Conservation (phyloP, 192 early-diverging fungal genomes). For the Coemansia sp. region DNA sequence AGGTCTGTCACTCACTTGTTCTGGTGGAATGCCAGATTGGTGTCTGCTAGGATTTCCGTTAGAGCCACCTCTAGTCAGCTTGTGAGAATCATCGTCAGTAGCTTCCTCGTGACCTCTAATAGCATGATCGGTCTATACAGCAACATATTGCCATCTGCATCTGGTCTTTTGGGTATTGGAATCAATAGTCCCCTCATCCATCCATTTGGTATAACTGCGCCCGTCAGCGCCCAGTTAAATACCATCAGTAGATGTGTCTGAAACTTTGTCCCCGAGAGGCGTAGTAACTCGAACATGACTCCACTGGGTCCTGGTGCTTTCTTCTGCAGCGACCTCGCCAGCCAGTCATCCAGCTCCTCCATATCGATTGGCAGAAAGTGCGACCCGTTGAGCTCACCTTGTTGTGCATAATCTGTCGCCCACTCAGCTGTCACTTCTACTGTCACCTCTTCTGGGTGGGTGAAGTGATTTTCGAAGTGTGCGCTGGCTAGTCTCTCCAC, state of each 20-base stretch:
- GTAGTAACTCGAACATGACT: not conserved
- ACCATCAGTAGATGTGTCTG: not conserved
- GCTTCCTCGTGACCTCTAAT: constrained; percentile 1
- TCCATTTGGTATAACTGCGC: not conserved
- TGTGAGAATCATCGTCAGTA: constrained; percentile 10
- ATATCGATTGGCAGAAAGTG: not conserved
- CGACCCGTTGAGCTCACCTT: not conserved
- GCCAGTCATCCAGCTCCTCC: constrained; percentile 9
- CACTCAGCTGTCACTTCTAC: not conserved
- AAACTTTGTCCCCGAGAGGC: not conserved
- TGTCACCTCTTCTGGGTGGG: not conserved
- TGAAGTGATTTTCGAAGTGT: not conserved
- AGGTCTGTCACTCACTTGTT: constrained; percentile 17
- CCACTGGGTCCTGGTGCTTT: constrained; percentile 14
- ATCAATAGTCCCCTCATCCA: constrained; percentile 7
- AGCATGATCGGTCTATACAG: constrained; percentile 13
- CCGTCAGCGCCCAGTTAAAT: not conserved
- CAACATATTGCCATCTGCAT: not conserved
- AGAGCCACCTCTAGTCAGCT: not conserved
- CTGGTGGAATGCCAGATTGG: constrained; percentile 13
- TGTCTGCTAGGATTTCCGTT: not conserved
- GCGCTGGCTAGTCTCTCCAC: not conserved
- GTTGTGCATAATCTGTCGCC: not conserved
- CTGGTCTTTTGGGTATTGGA: constrained; percentile 10
- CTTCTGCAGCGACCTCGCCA: not conserved